phyloP scores from a whole-genome alignment of 176 grass and related monocot genomes.

The Avena atlantica region DNA sequence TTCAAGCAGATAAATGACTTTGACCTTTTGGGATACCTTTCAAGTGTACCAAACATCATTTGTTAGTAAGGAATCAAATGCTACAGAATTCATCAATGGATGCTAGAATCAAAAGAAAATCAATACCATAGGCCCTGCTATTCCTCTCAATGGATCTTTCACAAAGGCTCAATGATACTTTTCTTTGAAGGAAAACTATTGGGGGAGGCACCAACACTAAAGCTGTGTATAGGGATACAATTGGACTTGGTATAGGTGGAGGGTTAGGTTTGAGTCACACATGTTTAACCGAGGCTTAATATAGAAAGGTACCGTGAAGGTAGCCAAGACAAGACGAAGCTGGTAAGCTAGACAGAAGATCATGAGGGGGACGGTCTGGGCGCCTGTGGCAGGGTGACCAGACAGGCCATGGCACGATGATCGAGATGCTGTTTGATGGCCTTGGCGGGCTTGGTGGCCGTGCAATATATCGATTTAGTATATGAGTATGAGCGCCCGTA shows the following conservation, averaged over 20 bases:
- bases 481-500: not conserved
- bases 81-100: not conserved
- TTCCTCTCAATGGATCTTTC: not conserved
- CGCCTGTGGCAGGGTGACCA: not conserved
- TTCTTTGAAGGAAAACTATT: not conserved
- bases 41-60: not conserved
- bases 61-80: not conserved
- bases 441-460: not conserved
- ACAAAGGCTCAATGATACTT: not conserved
- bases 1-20: conserved; percentile 8
- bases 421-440: not conserved
- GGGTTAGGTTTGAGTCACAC: too few species aligned
- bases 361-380: not conserved
- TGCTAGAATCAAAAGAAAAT: not conserved
- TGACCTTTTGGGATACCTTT: not conserved
- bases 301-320: not conserved
- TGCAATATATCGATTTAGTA: not conserved
- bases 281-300: not conserved
- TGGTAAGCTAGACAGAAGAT: not conserved
- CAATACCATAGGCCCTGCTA: not conserved
- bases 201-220: not conserved
- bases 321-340: not conserved
- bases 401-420: not conserved
- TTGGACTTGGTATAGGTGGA: not conserved
- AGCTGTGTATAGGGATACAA: not conserved